These are phyloP conservation scores for Nicotiana rustica DNA, from an alignment of 305 asterid genomes.

Conservation along the genomic window DNA sequence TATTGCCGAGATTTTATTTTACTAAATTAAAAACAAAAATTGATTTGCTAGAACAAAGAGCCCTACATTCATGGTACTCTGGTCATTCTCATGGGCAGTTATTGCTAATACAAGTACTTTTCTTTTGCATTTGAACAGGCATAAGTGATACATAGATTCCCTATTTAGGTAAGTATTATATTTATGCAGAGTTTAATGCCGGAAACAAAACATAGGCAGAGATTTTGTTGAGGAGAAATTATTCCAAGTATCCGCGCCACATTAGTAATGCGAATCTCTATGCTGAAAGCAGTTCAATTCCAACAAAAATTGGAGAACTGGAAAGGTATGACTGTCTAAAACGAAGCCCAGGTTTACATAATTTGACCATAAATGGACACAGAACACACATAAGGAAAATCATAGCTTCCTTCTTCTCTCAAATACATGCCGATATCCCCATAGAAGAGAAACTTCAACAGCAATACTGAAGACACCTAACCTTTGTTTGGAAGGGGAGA, in stretches of 20 bases:
- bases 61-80: neutral
- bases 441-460: neutral
- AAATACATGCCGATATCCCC: neutral
- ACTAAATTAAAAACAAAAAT: too few species aligned
- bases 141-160: neutral
- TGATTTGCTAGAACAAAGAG: neutral
- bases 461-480: neutral
- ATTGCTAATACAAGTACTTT: neutral
- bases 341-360: neutral
- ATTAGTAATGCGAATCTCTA: constrained; percentile 6
- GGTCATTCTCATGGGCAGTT: neutral
- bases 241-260: neutral
- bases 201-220: neutral
- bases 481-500: constrained; percentile 2
- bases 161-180: neutral
- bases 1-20: neutral
- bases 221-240: neutral
- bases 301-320: neutral
- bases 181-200: neutral
- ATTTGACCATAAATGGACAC: constrained; percentile 7
- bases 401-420: constrained; percentile 25
- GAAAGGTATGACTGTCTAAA: neutral
- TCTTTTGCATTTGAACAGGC: neutral
- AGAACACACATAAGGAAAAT: neutral
- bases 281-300: neutral